These are phyloP conservation scores for Exophiala lecanii-corni DNA, from an alignment of 2,329 filamentous ascomycete species.

Conservation along the genomic window DNA sequence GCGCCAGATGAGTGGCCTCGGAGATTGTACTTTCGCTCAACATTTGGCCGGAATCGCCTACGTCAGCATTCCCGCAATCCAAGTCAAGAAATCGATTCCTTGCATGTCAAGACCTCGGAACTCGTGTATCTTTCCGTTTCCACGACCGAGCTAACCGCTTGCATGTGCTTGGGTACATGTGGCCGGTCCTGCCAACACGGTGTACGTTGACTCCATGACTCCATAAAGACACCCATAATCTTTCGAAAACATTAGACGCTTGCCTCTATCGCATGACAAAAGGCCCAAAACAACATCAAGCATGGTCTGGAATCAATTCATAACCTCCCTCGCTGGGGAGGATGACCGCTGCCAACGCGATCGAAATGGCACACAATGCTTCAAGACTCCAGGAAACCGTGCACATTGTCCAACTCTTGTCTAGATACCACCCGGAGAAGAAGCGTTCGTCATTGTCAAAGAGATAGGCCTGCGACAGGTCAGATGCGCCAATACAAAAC, in stretches of 20 bases:
- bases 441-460: conserved; percentile 82
- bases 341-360: conserved; percentile 63
- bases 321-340: conserved; percentile 81
- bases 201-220: no score
- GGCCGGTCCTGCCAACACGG: no score
- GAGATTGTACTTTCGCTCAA: no score
- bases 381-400: conserved; percentile 57
- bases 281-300: conserved; percentile 66
- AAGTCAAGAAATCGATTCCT: no score
- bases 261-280: conserved; percentile 38
- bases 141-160: no score
- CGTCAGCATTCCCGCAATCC: no score
- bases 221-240: no score
- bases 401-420: conserved; percentile 71
- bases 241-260: background rate
- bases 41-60: no score
- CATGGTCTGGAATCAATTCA: conserved; percentile 60
- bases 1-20: no score
- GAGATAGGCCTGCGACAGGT: conserved; percentile 62
- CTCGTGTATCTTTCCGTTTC: no score
- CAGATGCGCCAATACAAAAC: conserved; percentile 5
- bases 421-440: conserved; percentile 73
- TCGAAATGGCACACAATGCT: conserved; percentile 49
- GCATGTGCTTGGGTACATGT: no score
- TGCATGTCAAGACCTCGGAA: no score